Base-by-base conservation (phyloP, 2,329 filamentous ascomycete genomes). In the Microsporum ferrugineum region DNA sequence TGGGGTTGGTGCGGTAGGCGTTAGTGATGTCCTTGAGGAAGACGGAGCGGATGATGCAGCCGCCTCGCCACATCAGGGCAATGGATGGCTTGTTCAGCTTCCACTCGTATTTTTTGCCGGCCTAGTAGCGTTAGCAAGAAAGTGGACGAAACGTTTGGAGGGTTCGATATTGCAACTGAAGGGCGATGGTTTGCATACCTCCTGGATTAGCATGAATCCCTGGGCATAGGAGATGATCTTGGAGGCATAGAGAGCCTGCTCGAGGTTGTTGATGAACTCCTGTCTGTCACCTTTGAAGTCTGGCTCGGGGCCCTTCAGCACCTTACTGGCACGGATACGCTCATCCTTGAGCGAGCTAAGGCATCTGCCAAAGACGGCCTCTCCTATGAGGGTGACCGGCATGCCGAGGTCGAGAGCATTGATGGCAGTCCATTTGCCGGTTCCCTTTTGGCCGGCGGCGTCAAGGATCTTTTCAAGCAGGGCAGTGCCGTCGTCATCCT, bases 11-110 rank as follows among this genome's bases (percentile, higher is more conserved):
- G 80, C 92, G 92, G 86, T 96, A 99, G 60, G 94, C 94, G 68
- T 87, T 87, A 70, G 94, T 99, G 80, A 99, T 99, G 77, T 99
- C 92, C 87, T 97, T 97, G 68, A 99, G 82, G 90, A 99, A 99
- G 74, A 99, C 94, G 68, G 94, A 97, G 78, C 94, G 92, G 81
- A 99, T 99, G 72, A 99, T 99, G 85, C 94, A 99, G 70, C 94
- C 94, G 81, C 94, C 94, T 77, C 94, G 90, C 94, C 94, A 99
- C 94, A 99, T 99, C 75, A 99, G 88, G 70, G 94, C 94, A 73
- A 99, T 99, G 71, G 95, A 96, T 67, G 94, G 94, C 88, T 97
- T 97, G 88, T 99, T 96, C 70, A 99, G 88, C 85, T 96, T 96
- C 94, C 94, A 99, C 70, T 80, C 78, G 82, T 95, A 99, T 78